Evolutionary conservation across 768 basidiomycete species (phyloP), one percentile per base, ranked within the genome.

Genomic region (Asterophora lycoperdoides): DNA sequence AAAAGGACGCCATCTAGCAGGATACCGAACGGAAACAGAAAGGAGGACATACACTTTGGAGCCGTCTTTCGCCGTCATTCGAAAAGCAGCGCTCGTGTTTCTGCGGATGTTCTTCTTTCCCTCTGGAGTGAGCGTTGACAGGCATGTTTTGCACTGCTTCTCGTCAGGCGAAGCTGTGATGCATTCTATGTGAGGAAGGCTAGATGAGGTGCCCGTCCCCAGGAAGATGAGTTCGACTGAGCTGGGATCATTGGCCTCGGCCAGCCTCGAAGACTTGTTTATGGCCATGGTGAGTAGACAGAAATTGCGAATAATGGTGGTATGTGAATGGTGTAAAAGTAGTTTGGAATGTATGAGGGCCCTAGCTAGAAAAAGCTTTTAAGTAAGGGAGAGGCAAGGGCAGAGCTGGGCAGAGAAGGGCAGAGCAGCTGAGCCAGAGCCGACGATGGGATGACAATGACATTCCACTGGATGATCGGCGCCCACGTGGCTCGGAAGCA

Each of bases 81-180:
- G 72, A 44, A 92, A 56, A 3, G 84, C 78, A 13, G 76, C 81
- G 49, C 86, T 83, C 7, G 92, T 94, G 61, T 95, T 95, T 45
- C 93, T 77, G 39, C 93, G 67, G 30, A 83, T 77, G 57, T 95
- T 96, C 68, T 83, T 89, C 77, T 81, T 84, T 10, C 91, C 90
- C 52, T 82, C 80, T 0, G 81, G 79, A 0, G 62, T 76, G 51
- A 83, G 68, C 23, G 87, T 82, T 30, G 85, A 83, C 40, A 83
- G 66, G 57, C 89, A 89, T 0, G 86, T 83, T 51, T 65, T 68
- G 61, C 88, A 89, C 28, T 66, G 65, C 28, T 60, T 65, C 9
- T 60, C 69, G 8, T 68, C 70, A 11, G 80, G 74, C 8, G 81
- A 78, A 32, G 78, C 76, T 1, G 93, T 94, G 50, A 96, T 68